phyloP scores from a whole-genome alignment of 352 stramenopile species.

The Thalassiosira hispida region DNA sequence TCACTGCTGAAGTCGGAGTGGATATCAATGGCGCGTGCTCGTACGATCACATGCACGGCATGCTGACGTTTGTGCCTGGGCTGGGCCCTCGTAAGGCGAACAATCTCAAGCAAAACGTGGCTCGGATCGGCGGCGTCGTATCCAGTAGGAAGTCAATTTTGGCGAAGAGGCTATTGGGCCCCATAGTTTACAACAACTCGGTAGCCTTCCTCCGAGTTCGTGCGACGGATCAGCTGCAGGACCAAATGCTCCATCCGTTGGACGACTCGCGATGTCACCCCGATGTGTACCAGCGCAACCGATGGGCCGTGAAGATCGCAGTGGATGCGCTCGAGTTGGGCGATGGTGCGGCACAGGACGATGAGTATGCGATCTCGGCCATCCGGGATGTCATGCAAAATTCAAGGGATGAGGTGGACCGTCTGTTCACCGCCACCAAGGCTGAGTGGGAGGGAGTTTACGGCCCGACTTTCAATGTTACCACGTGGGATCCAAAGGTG shows the following conservation, averaged over 20 bases:
- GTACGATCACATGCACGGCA: conserved; percentile 79
- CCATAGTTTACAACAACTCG: conserved; percentile 86
- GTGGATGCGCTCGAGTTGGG: conserved; percentile 81
- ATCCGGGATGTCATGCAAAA: conserved; percentile 83
- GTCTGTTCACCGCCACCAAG: conserved; percentile 76
- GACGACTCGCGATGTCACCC: conserved; percentile 86
- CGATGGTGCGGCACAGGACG: conserved; percentile 57
- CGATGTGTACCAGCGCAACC: conserved; percentile 82
- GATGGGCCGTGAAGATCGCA: conserved; percentile 84
- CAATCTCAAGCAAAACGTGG: conserved; percentile 80
- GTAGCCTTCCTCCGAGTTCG: conserved; percentile 84
- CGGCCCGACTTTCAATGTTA: conserved; percentile 76
- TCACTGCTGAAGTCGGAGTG: conserved; percentile 78
- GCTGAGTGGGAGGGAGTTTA: conserved; percentile 78
- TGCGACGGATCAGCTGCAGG: conserved; percentile 72
- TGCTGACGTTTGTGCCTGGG: conserved; percentile 85
- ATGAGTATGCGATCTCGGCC: conserved; percentile 63
- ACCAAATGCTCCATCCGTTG: conserved; percentile 79
- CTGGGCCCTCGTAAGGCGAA: conserved; percentile 87
- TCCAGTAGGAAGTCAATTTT: conserved; percentile 68
- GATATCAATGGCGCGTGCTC: conserved; percentile 83
- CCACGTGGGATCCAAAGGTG: conserved; percentile 72
- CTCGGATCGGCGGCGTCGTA: conserved; percentile 67
- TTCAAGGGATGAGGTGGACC: conserved; percentile 74
- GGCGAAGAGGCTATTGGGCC: conserved; percentile 73